Conservation (phyloP, 345 rosid species). For the Eucalyptus microcorys region DNA sequence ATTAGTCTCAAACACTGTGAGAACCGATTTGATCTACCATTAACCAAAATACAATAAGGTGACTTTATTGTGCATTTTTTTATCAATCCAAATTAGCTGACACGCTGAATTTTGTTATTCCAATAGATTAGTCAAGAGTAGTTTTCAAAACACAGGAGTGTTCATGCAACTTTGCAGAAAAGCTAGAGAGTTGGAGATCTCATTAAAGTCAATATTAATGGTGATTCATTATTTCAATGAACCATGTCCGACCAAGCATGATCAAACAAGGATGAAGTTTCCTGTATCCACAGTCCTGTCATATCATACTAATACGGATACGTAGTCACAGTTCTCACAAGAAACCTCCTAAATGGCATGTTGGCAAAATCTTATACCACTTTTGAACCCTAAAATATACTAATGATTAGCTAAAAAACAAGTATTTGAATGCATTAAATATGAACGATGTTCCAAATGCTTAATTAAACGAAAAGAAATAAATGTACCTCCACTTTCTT, state of each 20-base stretch:
- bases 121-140: neutral
- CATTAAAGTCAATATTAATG: neutral
- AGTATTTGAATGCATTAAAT: neutral
- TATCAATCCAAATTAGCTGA: neutral
- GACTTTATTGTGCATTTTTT: neutral
- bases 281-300: neutral
- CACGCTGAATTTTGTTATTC: neutral
- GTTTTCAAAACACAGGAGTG: neutral
- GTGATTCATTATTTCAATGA: neutral
- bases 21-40: neutral
- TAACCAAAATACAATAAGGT: neutral
- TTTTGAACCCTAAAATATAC: neutral
- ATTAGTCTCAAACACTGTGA: neutral
- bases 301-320: neutral
- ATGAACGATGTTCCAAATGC: neutral
- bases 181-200: neutral
- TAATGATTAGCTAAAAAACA: neutral
- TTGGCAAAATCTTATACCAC: neutral
- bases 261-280: neutral
- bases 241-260: neutral
- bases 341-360: neutral
- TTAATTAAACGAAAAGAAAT: neutral
- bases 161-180: neutral
- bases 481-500: conserved; percentile 66
- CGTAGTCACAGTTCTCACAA: neutral